These are phyloP conservation scores for Hortaea sp. DNA, from an alignment of 2,329 filamentous ascomycete genomes.

Conservation along the genomic window DNA sequence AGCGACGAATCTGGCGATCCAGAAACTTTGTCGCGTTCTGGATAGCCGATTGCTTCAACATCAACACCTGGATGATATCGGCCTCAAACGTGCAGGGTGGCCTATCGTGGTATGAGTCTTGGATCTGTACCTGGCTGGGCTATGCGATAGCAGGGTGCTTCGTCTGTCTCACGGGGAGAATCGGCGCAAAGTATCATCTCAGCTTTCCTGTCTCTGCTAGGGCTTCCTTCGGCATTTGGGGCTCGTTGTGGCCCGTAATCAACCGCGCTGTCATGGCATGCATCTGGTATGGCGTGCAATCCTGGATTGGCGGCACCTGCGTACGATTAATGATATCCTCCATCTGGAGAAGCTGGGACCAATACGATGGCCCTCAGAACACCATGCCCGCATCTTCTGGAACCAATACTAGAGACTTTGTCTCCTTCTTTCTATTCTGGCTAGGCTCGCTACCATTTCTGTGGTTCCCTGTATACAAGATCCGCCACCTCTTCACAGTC, in stretches of 20 bases:
- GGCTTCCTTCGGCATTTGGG: slow-evolving; percentile 80
- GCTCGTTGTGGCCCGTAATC: slow-evolving; percentile 77
- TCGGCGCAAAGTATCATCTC: slow-evolving; percentile 80
- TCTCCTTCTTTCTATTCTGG: slow-evolving; percentile 85
- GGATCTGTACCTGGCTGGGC: slow-evolving; percentile 48
- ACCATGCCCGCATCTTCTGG: slow-evolving; percentile 51
- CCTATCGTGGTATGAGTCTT: slow-evolving; percentile 42
- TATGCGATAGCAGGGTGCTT: slow-evolving; percentile 70
- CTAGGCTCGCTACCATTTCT: slow-evolving; percentile 65
- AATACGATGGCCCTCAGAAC: slow-evolving; percentile 41
- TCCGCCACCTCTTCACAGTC: slow-evolving; percentile 85
- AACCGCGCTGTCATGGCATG: slow-evolving; percentile 83
- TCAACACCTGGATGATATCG: slow-evolving; percentile 74
- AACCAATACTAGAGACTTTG: slow-evolving; percentile 64
- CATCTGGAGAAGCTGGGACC: slow-evolving; percentile 58
- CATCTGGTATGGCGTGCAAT: slow-evolving; percentile 79
- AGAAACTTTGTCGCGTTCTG: slow-evolving; percentile 83
- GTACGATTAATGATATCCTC: slow-evolving; percentile 79
- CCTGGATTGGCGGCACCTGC: slow-evolving; percentile 72
- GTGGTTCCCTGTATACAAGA: slow-evolving; percentile 81
- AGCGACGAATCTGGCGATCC: slow-evolving; percentile 69
- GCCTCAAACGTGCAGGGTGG: slow-evolving; percentile 72
- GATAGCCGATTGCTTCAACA: slow-evolving; percentile 78
- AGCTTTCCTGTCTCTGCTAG: slow-evolving; percentile 74
- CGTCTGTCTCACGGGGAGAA: slow-evolving; percentile 67